Evolutionary conservation across 306 rosid genomes (phyloP).

Genomic region (Amphicarpaea edgeworthii): DNA sequence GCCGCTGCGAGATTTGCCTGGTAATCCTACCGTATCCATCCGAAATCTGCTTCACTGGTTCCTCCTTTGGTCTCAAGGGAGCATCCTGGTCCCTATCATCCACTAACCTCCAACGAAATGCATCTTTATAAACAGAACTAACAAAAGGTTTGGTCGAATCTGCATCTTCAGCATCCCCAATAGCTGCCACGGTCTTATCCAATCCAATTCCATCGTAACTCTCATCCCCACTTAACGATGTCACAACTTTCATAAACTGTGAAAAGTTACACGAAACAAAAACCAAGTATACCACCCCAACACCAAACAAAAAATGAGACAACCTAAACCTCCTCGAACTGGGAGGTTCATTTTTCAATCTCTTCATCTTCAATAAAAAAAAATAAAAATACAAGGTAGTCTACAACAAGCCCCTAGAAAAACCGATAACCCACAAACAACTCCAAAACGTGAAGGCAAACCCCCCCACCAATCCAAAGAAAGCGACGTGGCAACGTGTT

Average conservation of each 20-base stretch:
- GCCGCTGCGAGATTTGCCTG: constrained; percentile 61
- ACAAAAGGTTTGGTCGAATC: constrained; percentile 73
- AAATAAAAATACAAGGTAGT: constrained; percentile 37
- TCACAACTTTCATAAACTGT: constrained; percentile 64
- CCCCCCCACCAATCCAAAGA: constrained; percentile 20
- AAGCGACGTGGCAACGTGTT: constrained; percentile 33
- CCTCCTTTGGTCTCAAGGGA: constrained; percentile 72
- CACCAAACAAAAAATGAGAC: constrained; percentile 74
- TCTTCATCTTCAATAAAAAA: constrained; percentile 63
- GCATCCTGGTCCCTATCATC: constrained; percentile 67
- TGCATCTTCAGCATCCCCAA: constrained; percentile 53
- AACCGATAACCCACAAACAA: constrained; percentile 39
- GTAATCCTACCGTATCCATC: constrained; percentile 77
- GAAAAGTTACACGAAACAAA: constrained; percentile 83
- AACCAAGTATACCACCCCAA: constrained; percentile 79
- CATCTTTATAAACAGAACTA: constrained; percentile 75
- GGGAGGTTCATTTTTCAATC: constrained; percentile 70
- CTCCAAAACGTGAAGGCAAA: constrained; percentile 32
- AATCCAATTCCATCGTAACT: constrained; percentile 53
- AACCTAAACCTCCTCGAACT: constrained; percentile 74
- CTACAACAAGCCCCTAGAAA: constrained; percentile 46
- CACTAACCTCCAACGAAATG: constrained; percentile 76
- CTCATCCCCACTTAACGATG: constrained; percentile 82
- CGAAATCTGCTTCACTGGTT: constrained; percentile 62
- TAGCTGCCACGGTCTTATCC: constrained; percentile 37